Percentiles rank a stretch among this genome's conserved stretches.
Evolutionary conservation across 2,329 filamentous ascomycete genomes (phyloP).

Genomic region (Aspergillus clavatus): DNA sequence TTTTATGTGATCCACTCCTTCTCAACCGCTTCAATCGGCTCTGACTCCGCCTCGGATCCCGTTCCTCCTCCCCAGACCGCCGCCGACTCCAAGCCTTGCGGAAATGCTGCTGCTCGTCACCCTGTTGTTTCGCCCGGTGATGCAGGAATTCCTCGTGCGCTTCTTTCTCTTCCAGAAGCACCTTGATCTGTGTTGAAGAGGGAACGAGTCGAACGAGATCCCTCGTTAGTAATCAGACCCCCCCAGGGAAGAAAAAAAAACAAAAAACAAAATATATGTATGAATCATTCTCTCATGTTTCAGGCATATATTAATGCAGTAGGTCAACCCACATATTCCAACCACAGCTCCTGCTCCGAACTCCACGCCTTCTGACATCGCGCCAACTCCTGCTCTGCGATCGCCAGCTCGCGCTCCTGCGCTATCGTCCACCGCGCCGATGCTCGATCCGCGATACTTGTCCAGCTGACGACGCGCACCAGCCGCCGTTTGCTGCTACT

Average conservation of each 20-base stretch:
- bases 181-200: conserved; percentile 23
- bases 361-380: conserved; percentile 35
- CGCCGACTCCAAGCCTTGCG: conserved; percentile 31
- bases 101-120: conserved; percentile 32
- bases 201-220: neutral
- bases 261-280: too few species aligned
- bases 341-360: conserved; percentile 34
- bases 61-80: conserved; percentile 16
- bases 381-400: conserved; percentile 25
- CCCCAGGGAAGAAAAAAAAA: conserved; percentile 1
- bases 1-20: neutral
- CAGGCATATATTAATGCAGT: conserved; percentile 3
- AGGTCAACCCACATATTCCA: conserved; percentile 26
- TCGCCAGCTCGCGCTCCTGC: conserved; percentile 25
- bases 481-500: conserved; percentile 13
- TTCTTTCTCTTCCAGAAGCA: conserved; percentile 30
- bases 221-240: neutral
- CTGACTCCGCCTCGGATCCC: neutral
- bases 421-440: conserved; percentile 26
- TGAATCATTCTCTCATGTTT: too few species aligned
- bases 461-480: conserved; percentile 27
- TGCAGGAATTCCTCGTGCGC: conserved; percentile 29
- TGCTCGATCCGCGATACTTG: conserved; percentile 25
- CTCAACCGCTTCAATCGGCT: conserved; percentile 9
- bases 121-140: conserved; percentile 28